Evolutionary conservation across 805 yeast genomes (phyloP).

Genomic region (Candida chauliodis): DNA sequence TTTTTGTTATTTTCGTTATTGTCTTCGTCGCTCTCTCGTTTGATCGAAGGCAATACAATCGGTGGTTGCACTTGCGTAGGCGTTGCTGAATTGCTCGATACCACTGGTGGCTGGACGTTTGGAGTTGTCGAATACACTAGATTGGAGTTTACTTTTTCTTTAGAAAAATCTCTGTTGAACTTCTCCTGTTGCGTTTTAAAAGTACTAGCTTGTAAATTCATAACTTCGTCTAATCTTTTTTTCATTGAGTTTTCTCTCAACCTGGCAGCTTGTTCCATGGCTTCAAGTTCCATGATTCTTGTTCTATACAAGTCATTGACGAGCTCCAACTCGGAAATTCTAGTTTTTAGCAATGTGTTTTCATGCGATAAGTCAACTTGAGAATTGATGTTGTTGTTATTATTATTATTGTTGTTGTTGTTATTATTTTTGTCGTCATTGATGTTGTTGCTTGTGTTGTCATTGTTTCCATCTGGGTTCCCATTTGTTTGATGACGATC

Average conservation of each 20-base stretch:
- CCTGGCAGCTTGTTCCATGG: conserved; percentile 54
- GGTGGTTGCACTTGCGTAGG: conserved; percentile 4
- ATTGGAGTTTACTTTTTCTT: background rate
- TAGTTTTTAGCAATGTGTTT: conserved; percentile 53
- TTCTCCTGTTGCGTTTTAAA: conserved; percentile 2
- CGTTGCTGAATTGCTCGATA: background rate
- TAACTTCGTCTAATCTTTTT: conserved; percentile 44
- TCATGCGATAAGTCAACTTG: conserved; percentile 20
- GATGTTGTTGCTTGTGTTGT: conserved; percentile 8
- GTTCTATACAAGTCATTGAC: conserved; percentile 86
- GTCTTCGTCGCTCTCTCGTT: conserved; percentile 17
- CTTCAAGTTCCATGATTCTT: conserved; percentile 79
- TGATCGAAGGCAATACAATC: conserved; percentile 17
- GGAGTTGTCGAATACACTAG: background rate
- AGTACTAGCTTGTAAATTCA: conserved; percentile 10
- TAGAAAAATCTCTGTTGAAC: background rate
- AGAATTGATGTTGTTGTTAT: conserved; percentile 11
- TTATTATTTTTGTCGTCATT: conserved; percentile 11
- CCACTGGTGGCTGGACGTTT: background rate
- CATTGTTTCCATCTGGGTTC: conserved; percentile 7
- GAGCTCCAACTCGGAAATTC: conserved; percentile 83
- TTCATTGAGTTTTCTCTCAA: conserved; percentile 47
- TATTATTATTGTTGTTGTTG: conserved; percentile 11
- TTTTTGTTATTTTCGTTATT: conserved; percentile 10
- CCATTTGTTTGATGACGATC: background rate